Percentiles rank a stretch among this genome's conserved stretches.
Evolutionary conservation across 768 basidiomycete genomes (phyloP).

Genomic region (Chlorophyllum brunneum): DNA sequence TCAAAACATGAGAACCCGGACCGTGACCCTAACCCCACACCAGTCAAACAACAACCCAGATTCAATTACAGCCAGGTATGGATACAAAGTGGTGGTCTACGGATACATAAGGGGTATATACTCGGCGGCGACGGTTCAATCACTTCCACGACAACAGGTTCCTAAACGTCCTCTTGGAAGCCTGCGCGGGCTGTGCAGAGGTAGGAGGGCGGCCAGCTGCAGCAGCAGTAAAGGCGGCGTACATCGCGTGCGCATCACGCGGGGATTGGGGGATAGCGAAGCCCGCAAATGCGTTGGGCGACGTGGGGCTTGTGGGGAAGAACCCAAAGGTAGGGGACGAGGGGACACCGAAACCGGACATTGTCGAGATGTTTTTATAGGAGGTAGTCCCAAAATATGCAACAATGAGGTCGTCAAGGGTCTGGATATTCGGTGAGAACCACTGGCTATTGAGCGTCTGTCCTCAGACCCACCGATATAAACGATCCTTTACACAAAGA

Average conservation of each 20-base stretch:
- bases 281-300: slow-evolving; percentile 53
- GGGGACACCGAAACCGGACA: slow-evolving; percentile 46
- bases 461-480: too few species aligned
- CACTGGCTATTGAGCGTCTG: not conserved
- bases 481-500: too few species aligned
- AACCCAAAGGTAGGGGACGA: slow-evolving; percentile 55
- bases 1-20: not conserved
- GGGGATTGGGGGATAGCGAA: slow-evolving; percentile 52
- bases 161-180: not conserved
- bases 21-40: slow-evolving; percentile 7
- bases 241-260: slow-evolving; percentile 57
- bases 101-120: not conserved
- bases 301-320: slow-evolving; percentile 53
- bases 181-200: not conserved
- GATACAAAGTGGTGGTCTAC: not conserved
- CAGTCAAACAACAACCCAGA: not conserved
- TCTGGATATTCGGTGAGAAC: too few species aligned
- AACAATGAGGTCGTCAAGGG: too few species aligned
- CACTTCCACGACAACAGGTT: slow-evolving; percentile 2
- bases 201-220: slow-evolving; percentile 4
- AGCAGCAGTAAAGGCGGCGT: slow-evolving; percentile 38
- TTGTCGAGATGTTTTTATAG: slow-evolving; percentile 21
- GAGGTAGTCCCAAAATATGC: too few species aligned
- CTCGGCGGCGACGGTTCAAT: not conserved
- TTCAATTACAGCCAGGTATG: not conserved